phyloP scores from a whole-genome alignment of 768 basidiomycete genomes.

The Trametes meyenii region DNA sequence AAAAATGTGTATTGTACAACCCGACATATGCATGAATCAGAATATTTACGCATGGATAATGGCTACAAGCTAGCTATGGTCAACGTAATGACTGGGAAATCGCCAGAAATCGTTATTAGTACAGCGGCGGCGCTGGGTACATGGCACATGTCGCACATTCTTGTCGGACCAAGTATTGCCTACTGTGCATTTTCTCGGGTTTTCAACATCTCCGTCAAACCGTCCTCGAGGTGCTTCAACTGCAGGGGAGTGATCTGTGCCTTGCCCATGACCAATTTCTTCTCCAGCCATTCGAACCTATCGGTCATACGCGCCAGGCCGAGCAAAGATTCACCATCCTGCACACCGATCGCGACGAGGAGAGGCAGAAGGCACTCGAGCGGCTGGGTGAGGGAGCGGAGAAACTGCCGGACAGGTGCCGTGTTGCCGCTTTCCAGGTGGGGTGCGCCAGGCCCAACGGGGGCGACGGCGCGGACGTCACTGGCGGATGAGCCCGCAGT shows the following conservation, averaged over 20 bases:
- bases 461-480: not conserved
- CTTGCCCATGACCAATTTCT: not conserved
- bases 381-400: slow-evolving; percentile 5
- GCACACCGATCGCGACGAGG: not conserved
- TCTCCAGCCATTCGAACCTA: not conserved
- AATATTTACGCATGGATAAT: no score
- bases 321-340: not conserved
- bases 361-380: slow-evolving; percentile 1
- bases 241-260: not conserved
- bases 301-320: not conserved
- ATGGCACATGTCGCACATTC: not conserved
- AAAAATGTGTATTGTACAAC: no score
- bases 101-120: not conserved
- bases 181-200: not conserved
- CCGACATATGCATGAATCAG: no score
- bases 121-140: not conserved
- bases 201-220: not conserved
- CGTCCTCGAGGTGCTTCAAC: not conserved
- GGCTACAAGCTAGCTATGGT: not conserved
- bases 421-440: not conserved
- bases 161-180: not conserved
- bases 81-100: not conserved
- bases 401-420: not conserved
- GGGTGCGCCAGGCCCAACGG: not conserved
- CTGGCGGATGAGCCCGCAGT: not conserved